phyloP scores from a whole-genome alignment of 305 asterid genomes.

The Fraxinus sp. region DNA sequence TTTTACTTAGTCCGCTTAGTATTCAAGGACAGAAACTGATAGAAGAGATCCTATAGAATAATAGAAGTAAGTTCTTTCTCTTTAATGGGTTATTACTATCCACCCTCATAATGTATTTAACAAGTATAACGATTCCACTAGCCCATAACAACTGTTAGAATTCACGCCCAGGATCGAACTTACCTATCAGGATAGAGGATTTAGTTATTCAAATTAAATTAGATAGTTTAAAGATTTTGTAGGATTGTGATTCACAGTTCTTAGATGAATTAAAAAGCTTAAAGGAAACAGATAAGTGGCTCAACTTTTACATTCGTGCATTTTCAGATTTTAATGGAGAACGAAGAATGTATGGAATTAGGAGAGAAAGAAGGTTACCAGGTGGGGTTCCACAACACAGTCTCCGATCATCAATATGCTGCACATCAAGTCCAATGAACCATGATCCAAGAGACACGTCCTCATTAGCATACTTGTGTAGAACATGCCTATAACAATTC shows the following conservation, averaged over 20 bases:
- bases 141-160: neutral
- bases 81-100: neutral
- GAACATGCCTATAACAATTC: conserved; percentile 56
- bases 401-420: conserved; percentile 78
- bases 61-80: neutral
- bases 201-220: neutral
- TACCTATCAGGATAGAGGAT: neutral
- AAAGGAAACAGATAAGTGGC: neutral
- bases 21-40: neutral
- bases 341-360: neutral
- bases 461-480: conserved; percentile 90
- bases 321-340: neutral
- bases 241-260: neutral
- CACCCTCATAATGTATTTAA: neutral
- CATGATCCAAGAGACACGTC: conserved; percentile 93
- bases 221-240: neutral
- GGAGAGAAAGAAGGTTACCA: conserved; percentile 38
- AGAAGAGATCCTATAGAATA: neutral
- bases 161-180: neutral
- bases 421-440: conserved; percentile 90
- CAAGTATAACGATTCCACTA: neutral
- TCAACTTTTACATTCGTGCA: neutral
- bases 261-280: neutral
- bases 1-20: neutral
- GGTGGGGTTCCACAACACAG: conserved; percentile 93